Percentiles rank a stretch among this genome's conserved stretches.
Conservation (phyloP, 805 yeast genomes). For the Candida dendrica region DNA sequence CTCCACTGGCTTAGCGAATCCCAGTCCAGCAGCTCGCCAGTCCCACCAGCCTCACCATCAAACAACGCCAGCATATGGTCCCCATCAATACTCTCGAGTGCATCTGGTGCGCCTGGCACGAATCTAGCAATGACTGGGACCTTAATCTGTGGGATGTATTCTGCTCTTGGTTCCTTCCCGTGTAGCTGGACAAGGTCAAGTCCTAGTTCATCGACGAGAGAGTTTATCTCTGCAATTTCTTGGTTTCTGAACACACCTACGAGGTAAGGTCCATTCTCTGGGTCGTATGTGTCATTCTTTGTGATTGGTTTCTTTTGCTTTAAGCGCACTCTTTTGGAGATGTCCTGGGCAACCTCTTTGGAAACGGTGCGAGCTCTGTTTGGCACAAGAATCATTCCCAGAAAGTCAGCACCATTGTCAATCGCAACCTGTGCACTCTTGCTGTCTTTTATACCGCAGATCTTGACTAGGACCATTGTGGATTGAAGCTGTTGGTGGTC, state of each 20-base stretch:
- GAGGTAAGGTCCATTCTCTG: slow-evolving; percentile 48
- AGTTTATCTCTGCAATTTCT: slow-evolving; percentile 50
- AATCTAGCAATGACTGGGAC: slow-evolving; percentile 71
- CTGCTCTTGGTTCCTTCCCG: slow-evolving; percentile 58
- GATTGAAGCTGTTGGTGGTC: too few relatives aligned
- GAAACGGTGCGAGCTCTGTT: slow-evolving; percentile 65
- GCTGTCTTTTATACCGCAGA: slow-evolving; percentile 70
- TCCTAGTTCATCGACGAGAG: slow-evolving; percentile 30
- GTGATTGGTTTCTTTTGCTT: slow-evolving; percentile 12
- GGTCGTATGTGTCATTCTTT: slow-evolving; percentile 2
- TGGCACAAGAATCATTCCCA: slow-evolving; percentile 89
- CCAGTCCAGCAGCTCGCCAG: slow-evolving; percentile 83
- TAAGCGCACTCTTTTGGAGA: slow-evolving; percentile 32
- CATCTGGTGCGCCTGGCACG: slow-evolving; percentile 47
- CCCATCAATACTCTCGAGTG: slow-evolving; percentile 23
- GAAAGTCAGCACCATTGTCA: slow-evolving; percentile 60
- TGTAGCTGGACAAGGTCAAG: slow-evolving; percentile 85
- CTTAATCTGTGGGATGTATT: slow-evolving; percentile 23
- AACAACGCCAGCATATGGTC: slow-evolving; percentile 54
- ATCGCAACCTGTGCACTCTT: slow-evolving; percentile 72
- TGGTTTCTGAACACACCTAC: slow-evolving; percentile 94
- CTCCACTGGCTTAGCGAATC: slow-evolving; percentile 34
- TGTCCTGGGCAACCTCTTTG: slow-evolving; percentile 35
- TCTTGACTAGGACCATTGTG: slow-evolving; percentile 50
- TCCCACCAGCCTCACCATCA: slow-evolving; percentile 90